Evolutionary conservation across 352 stramenopile species (phyloP), one percentile per base, ranked within the genome.

Genomic region (Albugo laibachii): DNA sequence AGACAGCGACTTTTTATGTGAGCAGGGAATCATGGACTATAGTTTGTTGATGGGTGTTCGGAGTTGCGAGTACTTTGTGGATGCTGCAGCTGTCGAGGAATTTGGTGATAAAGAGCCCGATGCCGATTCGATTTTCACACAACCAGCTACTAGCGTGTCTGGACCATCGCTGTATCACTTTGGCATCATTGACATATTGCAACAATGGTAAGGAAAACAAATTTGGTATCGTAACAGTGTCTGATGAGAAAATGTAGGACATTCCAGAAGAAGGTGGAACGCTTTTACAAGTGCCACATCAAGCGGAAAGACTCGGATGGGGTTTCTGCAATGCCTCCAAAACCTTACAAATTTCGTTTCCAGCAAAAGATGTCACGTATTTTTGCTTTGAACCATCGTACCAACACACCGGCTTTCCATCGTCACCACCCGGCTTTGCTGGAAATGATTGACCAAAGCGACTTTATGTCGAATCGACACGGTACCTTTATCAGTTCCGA

Each of bases 1-100:
- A 50, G 80, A 93, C 62, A 84, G 69, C 19, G 73, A 88, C 57
- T 93, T 93, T 47, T 57, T 93, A 54, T 85, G 76, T 56, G 76
- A 78, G 13, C 72, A 88, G 49, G 80, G 80, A 38, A 93, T 94
- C 54, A 94, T 94, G 82, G 82, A 94, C 62, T 94, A 94, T 59
- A 87, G 68, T 66, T 58, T 94, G 41, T 77, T 94, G 42, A 86
- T 94, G 69, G 81, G 81, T 27, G 79, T 94, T 41, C 75, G 88
- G 53, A 88, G 75, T 54, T 92, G 73, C 14, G 78, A 92, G 59
- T 92, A 87, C 49, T 82, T 84, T 55, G 78, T 92, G 11, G 78
- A 92, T 53, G 80, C 76, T 14, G 78, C 52, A 37, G 24, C 24
- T 31, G 24, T 31, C 24, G 24, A 31, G 8, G 24, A 31, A 31